Percentiles rank a stretch among this genome's conserved stretches.
phyloP scores from a whole-genome alignment of 106 monocot species.

The Acanthochlamys bracteata region DNA sequence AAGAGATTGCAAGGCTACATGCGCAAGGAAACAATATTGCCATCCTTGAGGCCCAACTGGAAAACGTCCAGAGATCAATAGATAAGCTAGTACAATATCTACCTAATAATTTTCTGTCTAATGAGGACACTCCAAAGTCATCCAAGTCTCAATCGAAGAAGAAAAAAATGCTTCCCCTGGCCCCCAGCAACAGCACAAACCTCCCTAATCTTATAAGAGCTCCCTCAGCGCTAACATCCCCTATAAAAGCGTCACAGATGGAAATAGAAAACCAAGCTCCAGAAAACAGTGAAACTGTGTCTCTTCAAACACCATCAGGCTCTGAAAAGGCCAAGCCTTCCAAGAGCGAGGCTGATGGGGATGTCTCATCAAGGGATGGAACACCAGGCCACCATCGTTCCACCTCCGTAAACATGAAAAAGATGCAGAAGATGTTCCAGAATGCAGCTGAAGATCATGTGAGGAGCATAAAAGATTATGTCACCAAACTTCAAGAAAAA shows the following conservation, averaged over 20 bases:
- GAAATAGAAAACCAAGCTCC: constrained; percentile 74
- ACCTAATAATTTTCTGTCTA: constrained; percentile 27
- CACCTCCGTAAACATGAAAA: constrained; percentile 90
- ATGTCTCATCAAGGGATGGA: constrained; percentile 61
- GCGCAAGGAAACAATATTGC: constrained; percentile 77
- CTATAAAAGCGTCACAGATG: constrained; percentile 26
- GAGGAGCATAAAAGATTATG: constrained; percentile 80
- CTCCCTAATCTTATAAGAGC: constrained; percentile 48
- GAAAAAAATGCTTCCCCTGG: constrained; percentile 58
- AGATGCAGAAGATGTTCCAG: constrained; percentile 96
- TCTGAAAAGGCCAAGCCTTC: constrained; percentile 52
- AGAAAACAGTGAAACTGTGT: constrained; percentile 14
- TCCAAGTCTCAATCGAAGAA: constrained; percentile 46
- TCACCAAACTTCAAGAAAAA: constrained; percentile 88
- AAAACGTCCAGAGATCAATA: constrained; percentile 89
- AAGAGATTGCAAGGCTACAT: constrained; percentile 81
- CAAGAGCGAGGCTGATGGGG: constrained; percentile 61
- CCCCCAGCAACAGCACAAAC: constrained; percentile 36
- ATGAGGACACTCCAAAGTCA: constrained; percentile 33
- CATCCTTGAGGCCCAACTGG: constrained; percentile 69
- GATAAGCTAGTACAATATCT: constrained; percentile 86
- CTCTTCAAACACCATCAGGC: constrained; percentile 15
- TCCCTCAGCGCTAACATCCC: constrained; percentile 76
- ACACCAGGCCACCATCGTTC: constrained; percentile 66
- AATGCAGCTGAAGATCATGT: constrained; percentile 94